A percentile compares a stretch with the other conserved stretches of the same genome.
Conservation (phyloP, 2,329 filamentous ascomycete genomes). For the Beauveria asiatica region DNA sequence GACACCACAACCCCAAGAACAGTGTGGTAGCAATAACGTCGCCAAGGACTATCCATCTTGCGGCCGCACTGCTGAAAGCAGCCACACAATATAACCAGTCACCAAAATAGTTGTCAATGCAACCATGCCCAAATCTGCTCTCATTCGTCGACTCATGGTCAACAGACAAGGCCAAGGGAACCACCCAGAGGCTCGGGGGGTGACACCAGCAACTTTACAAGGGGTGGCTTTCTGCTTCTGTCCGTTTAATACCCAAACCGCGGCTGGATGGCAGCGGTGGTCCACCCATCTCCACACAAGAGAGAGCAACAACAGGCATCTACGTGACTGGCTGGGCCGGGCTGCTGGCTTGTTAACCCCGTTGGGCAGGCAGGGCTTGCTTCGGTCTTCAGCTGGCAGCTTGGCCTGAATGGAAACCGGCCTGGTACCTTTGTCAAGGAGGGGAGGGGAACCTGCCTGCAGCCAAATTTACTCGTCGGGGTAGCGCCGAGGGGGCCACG, state of each 20-base stretch:
- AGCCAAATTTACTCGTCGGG: background rate
- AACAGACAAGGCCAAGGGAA: background rate
- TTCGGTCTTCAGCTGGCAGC: background rate
- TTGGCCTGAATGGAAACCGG: background rate
- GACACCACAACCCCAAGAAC: background rate
- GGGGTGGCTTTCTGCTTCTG: slow-evolving; percentile 5
- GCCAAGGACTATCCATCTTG: background rate
- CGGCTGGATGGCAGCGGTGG: background rate
- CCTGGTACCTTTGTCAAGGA: slow-evolving; percentile 8
- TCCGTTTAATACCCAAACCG: slow-evolving; percentile 8
- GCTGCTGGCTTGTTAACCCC: background rate
- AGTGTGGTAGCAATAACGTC: slow-evolving; percentile 1
- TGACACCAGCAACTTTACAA: background rate
- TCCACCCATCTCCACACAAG: background rate
- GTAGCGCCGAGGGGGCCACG: background rate
- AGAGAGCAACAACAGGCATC: background rate
- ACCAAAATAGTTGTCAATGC: background rate
- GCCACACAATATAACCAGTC: background rate
- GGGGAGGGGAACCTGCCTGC: background rate
- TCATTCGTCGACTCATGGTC: background rate
- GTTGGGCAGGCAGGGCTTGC: slow-evolving; percentile 5
- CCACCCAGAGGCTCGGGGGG: slow-evolving; percentile 1
- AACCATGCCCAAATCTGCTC: background rate
- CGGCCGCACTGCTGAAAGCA: background rate
- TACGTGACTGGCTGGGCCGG: background rate